A percentile compares a stretch with the other conserved stretches of the same genome.
Conservation (phyloP, 208 protist species). For the Acanthamoeba lenticulata region DNA sequence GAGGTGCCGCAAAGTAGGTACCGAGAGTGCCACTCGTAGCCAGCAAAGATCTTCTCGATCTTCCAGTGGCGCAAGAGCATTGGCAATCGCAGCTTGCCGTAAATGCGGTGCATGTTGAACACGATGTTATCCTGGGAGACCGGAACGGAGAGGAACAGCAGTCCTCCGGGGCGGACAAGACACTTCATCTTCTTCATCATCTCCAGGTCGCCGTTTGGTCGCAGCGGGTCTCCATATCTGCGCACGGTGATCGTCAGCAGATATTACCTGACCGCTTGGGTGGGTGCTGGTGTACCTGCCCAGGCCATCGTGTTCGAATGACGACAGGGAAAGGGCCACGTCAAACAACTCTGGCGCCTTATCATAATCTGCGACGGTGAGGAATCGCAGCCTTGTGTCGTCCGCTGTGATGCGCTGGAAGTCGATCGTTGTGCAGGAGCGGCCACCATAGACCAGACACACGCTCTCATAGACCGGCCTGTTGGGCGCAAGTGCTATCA, state of each 20-base stretch:
- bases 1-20: no score
- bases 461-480: constrained; percentile 35
- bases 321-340: constrained; percentile 21
- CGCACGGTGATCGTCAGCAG: background rate
- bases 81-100: constrained; percentile 12
- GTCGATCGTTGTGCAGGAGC: constrained; percentile 48
- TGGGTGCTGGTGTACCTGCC: background rate
- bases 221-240: constrained; percentile 33
- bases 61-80: constrained; percentile 25
- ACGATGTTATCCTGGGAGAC: constrained; percentile 20
- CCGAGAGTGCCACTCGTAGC: background rate
- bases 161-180: background rate
- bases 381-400: background rate
- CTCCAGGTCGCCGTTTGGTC: constrained; percentile 29
- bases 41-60: background rate
- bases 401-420: constrained; percentile 33
- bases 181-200: constrained; percentile 63
- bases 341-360: background rate
- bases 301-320: constrained; percentile 56
- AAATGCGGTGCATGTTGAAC: constrained; percentile 66
- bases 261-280: no score
- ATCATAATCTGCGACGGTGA: constrained; percentile 14
- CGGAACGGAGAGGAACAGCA: constrained; percentile 46
- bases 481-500: background rate
- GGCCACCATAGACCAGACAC: background rate